These are phyloP conservation scores for Cymodocea nodosa DNA, from an alignment of 116 monocot genomes.

Conservation along the genomic window DNA sequence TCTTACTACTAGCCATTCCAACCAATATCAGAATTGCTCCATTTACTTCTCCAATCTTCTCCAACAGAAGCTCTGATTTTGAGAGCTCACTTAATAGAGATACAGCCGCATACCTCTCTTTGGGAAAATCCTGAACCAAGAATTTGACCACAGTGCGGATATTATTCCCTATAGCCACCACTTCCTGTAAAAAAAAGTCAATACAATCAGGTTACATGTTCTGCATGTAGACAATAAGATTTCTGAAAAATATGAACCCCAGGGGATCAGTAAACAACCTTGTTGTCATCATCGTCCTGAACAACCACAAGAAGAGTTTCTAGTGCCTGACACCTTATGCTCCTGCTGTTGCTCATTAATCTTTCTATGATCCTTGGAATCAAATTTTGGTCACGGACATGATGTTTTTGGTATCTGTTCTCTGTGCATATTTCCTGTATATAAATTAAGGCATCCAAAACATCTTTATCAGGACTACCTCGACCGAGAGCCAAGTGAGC, in stretches of 20 bases:
- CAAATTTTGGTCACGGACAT: conserved; percentile 30
- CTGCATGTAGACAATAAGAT: too few relatives aligned
- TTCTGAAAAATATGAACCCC: too few relatives aligned
- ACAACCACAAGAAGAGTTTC: conserved; percentile 44
- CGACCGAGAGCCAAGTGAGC: conserved; percentile 25
- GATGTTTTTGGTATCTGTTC: conserved; percentile 29
- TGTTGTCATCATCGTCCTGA: conserved; percentile 59
- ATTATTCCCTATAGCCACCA: conserved; percentile 40
- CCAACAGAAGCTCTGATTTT: conserved; percentile 45
- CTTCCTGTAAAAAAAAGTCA: conserved; percentile 23
- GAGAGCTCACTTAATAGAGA: conserved; percentile 62
- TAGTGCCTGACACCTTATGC: conserved; percentile 47
- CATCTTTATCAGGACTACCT: conserved; percentile 25
- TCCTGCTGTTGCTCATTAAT: conserved; percentile 45
- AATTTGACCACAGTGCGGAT: conserved; percentile 68
- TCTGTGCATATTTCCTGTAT: conserved; percentile 33
- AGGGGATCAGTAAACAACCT: conserved; percentile 20
- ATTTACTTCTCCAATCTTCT: conserved; percentile 57
- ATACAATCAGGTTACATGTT: too few relatives aligned
- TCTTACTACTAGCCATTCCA: conserved; percentile 57
- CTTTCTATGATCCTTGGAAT: conserved; percentile 36
- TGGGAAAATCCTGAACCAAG: conserved; percentile 40
- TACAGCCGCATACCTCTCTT: conserved; percentile 62
- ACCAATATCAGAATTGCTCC: conserved; percentile 76
- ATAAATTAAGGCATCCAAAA: conserved; percentile 31